Evolutionary conservation across 768 basidiomycete genomes (phyloP), one percentile per base, ranked within the genome.

Genomic region (Cubamyces sp.): DNA sequence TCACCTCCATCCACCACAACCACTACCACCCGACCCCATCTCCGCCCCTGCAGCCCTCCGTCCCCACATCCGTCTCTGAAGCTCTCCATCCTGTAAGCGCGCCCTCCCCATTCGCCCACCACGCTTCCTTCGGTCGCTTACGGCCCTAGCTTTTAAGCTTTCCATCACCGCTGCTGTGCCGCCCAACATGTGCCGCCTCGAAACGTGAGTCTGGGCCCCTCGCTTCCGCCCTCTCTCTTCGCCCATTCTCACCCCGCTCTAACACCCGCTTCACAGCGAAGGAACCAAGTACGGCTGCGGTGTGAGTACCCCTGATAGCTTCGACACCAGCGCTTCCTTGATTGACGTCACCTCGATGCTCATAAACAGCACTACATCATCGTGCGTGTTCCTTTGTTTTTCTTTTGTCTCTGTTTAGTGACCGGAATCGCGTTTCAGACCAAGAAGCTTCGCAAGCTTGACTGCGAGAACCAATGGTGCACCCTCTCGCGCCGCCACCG

Each of bases 241-340:
- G 3, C 56, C 43, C 59, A 14, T 37, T n/a, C 69, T 74, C 53
- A 75, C 70, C 68, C 65, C 42, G 49, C 73, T 60, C 65, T 59
- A 26, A 23, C 23, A 19, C 40, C 64, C 66, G 48, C 69, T 59
- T 58, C 60, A 41, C 77, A 91, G 90, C 69, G 87, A 90, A 81
- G 90, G 87, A 65, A 86, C 82, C 64, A 85, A 86, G 77, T 79
- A 86, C 70, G 88, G 87, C 70, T 92, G 91, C 73, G 90, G 90
- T 63, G 75, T 76, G 68, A 41, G 69, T 66, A 12, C 21, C 39
- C 52, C 30, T 62, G 61, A 58, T 63, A 28, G 49, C 16, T 57
- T 54, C 42, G 28, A 45, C 34, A 9, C 62, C 66, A 54, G 61
- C 61, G 64, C 64, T 39, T 25, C 25, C 45, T 15, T 23, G 9